Conservation (phyloP, 139 green algal species). For the Astrephomene gubernaculifera region DNA sequence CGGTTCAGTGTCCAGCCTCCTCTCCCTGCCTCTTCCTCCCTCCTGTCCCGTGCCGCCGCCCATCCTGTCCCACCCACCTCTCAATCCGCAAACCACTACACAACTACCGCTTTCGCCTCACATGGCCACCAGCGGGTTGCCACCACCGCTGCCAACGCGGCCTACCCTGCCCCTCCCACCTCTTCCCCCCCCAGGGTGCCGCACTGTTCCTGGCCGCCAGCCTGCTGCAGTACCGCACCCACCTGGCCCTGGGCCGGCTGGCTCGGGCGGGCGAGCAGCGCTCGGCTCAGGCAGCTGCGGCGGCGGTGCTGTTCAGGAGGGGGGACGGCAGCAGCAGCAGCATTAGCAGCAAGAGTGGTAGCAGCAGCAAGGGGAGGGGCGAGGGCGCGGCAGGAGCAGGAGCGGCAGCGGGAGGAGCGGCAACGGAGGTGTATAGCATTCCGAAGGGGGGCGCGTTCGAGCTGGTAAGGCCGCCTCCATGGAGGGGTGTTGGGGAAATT, state of each 20-base stretch:
- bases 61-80: not conserved
- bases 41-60: not conserved
- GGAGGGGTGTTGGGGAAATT: no score
- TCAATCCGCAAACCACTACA: not conserved
- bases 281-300: not conserved
- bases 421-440: slow-evolving; percentile 20
- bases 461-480: slow-evolving; percentile 48
- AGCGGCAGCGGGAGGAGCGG: not conserved
- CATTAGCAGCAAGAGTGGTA: not conserved
- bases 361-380: not conserved
- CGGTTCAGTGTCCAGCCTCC: no score
- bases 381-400: not conserved
- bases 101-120: not conserved
- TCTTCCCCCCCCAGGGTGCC: slow-evolving; percentile 43
- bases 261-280: slow-evolving; percentile 30
- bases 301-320: not conserved
- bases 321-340: no score
- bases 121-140: not conserved
- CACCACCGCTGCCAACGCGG: not conserved
- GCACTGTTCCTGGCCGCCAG: slow-evolving; percentile 65
- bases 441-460: slow-evolving; percentile 74
- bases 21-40: not conserved
- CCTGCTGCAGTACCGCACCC: slow-evolving; percentile 66
- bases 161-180: not conserved
- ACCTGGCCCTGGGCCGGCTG: slow-evolving; percentile 65